Evolutionary conservation across 2,329 filamentous ascomycete genomes (phyloP), one percentile per base, ranked within the genome.

Genomic region (Phyllosticta capitalensis): DNA sequence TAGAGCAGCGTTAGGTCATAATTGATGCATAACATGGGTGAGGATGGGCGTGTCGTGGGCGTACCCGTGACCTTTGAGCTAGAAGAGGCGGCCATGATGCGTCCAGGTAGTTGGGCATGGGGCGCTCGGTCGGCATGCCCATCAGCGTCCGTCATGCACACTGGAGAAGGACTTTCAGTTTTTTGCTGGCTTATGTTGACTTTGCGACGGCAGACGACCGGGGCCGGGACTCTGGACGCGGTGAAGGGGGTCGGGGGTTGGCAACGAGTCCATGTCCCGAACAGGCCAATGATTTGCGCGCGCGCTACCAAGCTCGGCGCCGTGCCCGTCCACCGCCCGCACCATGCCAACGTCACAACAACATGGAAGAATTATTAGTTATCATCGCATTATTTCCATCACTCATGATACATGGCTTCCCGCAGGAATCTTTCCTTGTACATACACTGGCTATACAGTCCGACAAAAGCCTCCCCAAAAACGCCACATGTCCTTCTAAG

Each of bases 21-120:
- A n/a, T 33, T 45, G 26, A 55, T 17, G 52, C 53, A 48, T 19
- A 28, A 9, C 48, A 54, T 52, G 51, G 52, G 20, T 33, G 24
- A 9, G 21, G 24, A 59, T 30, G 48, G 50, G 52, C 52, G 52
- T 14, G 52, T 19, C 9, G n/a, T 28, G 22, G 12, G 62, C 64
- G 63, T 69, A 78, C 77, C 76, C 68, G 77, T 79, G 65, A 80
- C 77, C 70, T 79, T 80, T 58, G 78, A 79, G 70, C 75, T 79
- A 45, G 73, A 73, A 53, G 71, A 67, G 59, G 68, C 68, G 63
- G 74, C 73, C 73, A 75, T 75, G 65, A 69, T 54, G 50, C 20
- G 56, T 56, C 55, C 55, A 51, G 55, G 55, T 22, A 24, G 49
- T 17, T 21, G 28, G 45, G 26, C 9, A 33, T 50, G 49, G 38